These are phyloP conservation scores for Podila minutissima DNA, from an alignment of 192 early-diverging fungal genomes.

Conservation along the genomic window DNA sequence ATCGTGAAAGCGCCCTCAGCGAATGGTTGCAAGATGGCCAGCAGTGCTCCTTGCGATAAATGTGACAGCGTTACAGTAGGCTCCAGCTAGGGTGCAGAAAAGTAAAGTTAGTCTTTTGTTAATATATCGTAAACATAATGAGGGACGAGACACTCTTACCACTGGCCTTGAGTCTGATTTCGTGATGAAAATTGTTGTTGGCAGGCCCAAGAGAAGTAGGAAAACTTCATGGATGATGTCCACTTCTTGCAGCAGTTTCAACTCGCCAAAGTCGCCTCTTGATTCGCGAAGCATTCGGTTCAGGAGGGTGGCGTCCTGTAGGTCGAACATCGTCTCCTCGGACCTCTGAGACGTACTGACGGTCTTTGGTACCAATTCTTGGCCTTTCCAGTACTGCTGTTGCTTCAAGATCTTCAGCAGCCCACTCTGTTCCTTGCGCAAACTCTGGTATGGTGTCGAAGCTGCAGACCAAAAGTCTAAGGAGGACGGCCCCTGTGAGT, in stretches of 20 bases:
- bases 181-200: slow-evolving; percentile 16
- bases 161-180: neutral
- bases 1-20: slow-evolving; percentile 9
- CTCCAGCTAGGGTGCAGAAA: neutral
- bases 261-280: neutral
- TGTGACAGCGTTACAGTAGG: slow-evolving; percentile 17
- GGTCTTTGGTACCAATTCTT: neutral
- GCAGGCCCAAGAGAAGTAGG: slow-evolving; percentile 23
- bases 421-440: neutral
- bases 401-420: neutral
- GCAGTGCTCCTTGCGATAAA: slow-evolving; percentile 17
- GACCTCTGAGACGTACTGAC: no score
- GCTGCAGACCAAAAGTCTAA: neutral
- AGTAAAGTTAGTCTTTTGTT: no score
- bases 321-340: neutral
- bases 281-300: slow-evolving; percentile 3
- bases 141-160: neutral
- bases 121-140: no score
- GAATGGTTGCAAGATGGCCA: slow-evolving; percentile 18
- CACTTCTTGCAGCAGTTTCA: slow-evolving; percentile 30
- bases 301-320: slow-evolving; percentile 12
- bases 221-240: slow-evolving; percentile 40
- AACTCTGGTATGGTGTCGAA: neutral
- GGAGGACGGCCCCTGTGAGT: neutral
- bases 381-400: slow-evolving; percentile 31